Evolutionary conservation across 345 rosid genomes (phyloP).

Genomic region (Sonneratia alba): DNA sequence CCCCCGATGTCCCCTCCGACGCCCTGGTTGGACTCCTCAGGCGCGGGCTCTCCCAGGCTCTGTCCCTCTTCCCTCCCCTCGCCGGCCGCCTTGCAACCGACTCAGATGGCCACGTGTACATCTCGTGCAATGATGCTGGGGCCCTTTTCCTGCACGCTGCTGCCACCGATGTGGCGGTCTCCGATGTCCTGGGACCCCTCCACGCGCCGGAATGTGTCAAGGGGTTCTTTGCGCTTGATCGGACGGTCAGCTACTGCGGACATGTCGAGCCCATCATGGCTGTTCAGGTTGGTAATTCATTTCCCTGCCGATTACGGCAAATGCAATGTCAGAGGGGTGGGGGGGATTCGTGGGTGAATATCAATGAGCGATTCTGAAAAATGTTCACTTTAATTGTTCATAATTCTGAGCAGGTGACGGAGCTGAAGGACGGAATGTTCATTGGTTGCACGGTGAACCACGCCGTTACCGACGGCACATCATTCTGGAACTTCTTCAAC

Average conservation of each 20-base stretch:
- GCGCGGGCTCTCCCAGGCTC: conserved; percentile 37
- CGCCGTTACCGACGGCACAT: conserved; percentile 78
- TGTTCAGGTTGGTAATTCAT: conserved; percentile 30
- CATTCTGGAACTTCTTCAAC: conserved; percentile 91
- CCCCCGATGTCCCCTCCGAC: conserved; percentile 8
- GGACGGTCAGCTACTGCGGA: conserved; percentile 66
- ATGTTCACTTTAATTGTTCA: background rate
- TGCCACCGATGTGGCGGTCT: conserved; percentile 23
- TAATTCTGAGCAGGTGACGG: conserved; percentile 34
- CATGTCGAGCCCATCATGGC: conserved; percentile 62
- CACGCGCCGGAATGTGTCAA: conserved; percentile 51
- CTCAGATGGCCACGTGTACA: conserved; percentile 35
- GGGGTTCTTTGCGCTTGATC: conserved; percentile 52
- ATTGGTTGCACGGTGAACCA: conserved; percentile 71
- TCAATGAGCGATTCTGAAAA: too few relatives aligned
- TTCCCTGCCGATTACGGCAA: background rate
- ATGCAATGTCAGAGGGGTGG: too few relatives aligned
- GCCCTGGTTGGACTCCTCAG: conserved; percentile 33
- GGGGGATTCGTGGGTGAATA: too few relatives aligned
- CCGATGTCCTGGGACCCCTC: conserved; percentile 36
- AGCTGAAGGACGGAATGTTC: conserved; percentile 64
- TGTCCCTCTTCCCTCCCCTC: conserved; percentile 73
- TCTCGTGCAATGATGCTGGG: conserved; percentile 69
- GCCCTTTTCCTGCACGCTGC: conserved; percentile 51
- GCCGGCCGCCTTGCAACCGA: conserved; percentile 72